phyloP scores from a whole-genome alignment of 2,329 filamentous ascomycete species.

The Verticillium nubilum region DNA sequence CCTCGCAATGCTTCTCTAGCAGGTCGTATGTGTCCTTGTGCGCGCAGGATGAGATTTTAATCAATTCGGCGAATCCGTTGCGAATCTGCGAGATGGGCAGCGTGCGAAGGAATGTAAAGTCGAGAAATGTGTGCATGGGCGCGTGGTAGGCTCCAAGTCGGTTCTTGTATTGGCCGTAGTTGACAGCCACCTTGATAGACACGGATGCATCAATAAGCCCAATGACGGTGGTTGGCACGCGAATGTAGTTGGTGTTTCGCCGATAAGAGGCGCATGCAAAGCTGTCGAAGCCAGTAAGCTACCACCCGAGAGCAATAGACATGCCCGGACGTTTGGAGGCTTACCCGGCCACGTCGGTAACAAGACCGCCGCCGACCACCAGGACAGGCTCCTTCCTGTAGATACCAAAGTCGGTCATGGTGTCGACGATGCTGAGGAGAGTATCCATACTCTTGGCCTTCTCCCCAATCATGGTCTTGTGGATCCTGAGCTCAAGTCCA shows the following conservation, averaged over 20 bases:
- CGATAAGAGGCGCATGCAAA: constrained; percentile 69
- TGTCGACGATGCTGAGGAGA: constrained; percentile 63
- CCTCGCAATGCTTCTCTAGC: constrained; percentile 64
- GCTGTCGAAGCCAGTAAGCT: constrained; percentile 25
- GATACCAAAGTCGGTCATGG: constrained; percentile 69
- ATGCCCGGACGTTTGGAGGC: constrained; percentile 24
- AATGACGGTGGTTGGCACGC: constrained; percentile 69
- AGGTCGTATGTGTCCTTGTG: constrained; percentile 61
- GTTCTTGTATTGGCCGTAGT: constrained; percentile 74
- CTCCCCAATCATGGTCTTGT: constrained; percentile 70
- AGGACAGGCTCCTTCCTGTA: constrained; percentile 64
- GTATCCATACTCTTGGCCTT: constrained; percentile 71
- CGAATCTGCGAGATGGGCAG: constrained; percentile 63
- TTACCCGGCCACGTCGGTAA: constrained; percentile 62
- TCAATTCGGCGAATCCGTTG: constrained; percentile 69
- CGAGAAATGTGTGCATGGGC: constrained; percentile 66
- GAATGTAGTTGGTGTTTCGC: constrained; percentile 68
- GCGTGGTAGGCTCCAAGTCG: constrained; percentile 68
- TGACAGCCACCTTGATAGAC: constrained; percentile 73
- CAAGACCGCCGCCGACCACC: constrained; percentile 62
- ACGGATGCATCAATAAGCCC: constrained; percentile 71
- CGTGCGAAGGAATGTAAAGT: constrained; percentile 67
- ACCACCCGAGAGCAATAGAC: constrained; percentile 14
- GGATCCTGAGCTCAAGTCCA: constrained; percentile 55
- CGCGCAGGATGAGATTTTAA: constrained; percentile 70